A percentile compares a stretch with the other conserved stretches of the same genome.
Evolutionary conservation across 192 early-diverging fungal genomes (phyloP).

Genomic region (Glomus cerebriforme): DNA sequence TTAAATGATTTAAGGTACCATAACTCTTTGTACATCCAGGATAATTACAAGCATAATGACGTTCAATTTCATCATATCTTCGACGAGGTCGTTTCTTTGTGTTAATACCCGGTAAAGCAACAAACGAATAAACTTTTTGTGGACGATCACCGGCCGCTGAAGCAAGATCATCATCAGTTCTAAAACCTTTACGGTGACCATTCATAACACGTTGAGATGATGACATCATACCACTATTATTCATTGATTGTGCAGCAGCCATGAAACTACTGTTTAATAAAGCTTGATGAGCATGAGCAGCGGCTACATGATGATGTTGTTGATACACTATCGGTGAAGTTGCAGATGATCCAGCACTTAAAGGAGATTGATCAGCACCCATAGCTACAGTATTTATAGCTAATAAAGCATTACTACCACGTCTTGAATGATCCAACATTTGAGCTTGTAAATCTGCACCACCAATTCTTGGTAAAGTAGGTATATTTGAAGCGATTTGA

Average conservation of each 20-base stretch:
- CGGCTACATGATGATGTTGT: background rate
- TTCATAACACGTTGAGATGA: background rate
- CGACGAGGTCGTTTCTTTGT: constrained; percentile 61
- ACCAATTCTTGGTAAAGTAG: constrained; percentile 8
- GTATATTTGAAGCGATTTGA: constrained; percentile 12
- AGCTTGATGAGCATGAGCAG: constrained; percentile 22
- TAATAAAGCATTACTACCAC: background rate
- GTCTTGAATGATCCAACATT: background rate
- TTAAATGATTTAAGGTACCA: constrained; percentile 68
- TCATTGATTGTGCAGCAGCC: constrained; percentile 26
- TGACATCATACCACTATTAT: background rate
- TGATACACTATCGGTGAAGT: background rate
- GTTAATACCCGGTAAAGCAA: constrained; percentile 55
- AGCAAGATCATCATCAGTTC: background rate
- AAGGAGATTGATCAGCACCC: background rate
- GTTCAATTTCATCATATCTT: constrained; percentile 67
- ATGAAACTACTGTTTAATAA: constrained; percentile 24
- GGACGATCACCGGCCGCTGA: constrained; percentile 13
- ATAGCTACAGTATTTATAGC: background rate
- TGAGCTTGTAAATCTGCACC: background rate
- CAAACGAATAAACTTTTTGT: constrained; percentile 55
- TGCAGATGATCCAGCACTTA: constrained; percentile 7
- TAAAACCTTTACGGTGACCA: background rate
- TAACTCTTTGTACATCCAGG: constrained; percentile 60
- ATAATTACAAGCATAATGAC: constrained; percentile 62